Evolutionary conservation across 2,329 filamentous ascomycete genomes (phyloP).

Genomic region (Phyllosticta capitalensis): DNA sequence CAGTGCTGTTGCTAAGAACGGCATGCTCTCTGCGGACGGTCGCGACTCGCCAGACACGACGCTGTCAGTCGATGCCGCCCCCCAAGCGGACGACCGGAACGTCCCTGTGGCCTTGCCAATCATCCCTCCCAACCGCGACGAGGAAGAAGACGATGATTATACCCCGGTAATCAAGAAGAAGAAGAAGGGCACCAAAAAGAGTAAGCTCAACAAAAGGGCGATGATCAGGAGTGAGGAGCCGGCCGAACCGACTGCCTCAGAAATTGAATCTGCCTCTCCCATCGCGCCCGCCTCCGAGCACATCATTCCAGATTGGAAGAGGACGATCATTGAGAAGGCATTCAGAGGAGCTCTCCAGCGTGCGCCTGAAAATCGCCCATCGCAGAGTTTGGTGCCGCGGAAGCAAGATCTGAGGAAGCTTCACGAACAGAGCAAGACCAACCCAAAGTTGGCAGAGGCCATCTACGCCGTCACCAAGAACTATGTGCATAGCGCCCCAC

Average conservation of each 20-base stretch:
- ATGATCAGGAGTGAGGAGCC: constrained; percentile 3
- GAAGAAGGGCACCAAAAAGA: constrained; percentile 12
- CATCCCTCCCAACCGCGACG: constrained; percentile 28
- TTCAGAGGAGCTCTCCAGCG: not conserved
- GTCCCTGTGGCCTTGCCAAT: constrained; percentile 24
- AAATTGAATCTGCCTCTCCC: constrained; percentile 1
- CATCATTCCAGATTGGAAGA: not conserved
- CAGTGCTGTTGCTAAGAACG: constrained; percentile 32
- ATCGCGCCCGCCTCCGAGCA: not conserved
- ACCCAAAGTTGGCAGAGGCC: constrained; percentile 28
- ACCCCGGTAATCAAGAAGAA: constrained; percentile 29
- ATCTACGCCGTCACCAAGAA: constrained; percentile 30
- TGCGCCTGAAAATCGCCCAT: not conserved
- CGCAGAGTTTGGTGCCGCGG: not conserved
- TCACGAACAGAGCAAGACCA: constrained; percentile 30
- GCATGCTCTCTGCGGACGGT: constrained; percentile 31
- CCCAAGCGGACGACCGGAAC: constrained; percentile 11
- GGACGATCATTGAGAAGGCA: constrained; percentile 2
- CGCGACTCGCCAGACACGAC: constrained; percentile 39
- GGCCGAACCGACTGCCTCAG: constrained; percentile 5
- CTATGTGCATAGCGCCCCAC: constrained; percentile 27
- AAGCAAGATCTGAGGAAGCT: constrained; percentile 20
- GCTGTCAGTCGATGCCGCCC: constrained; percentile 29
- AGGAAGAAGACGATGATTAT: constrained; percentile 40
- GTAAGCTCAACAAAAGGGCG: not conserved